These are phyloP conservation scores for Castanea sativa DNA, from an alignment of 306 rosid species.

Conservation along the genomic window DNA sequence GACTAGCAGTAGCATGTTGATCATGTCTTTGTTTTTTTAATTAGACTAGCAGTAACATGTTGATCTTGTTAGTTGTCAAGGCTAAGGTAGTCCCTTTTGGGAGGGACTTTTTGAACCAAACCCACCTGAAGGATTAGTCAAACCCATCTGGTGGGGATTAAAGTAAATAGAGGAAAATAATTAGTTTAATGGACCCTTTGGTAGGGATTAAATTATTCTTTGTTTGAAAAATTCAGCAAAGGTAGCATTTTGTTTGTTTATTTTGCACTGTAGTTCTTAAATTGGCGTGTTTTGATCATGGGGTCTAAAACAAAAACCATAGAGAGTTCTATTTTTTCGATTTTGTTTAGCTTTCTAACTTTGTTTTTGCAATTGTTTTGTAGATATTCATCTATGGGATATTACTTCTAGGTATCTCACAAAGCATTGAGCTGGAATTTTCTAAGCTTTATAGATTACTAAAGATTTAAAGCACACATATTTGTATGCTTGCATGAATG, in stretches of 20 bases:
- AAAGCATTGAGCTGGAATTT: neutral
- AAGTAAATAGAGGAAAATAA: too few relatives aligned
- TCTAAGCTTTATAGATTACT: neutral
- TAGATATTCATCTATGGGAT: conserved; percentile 95
- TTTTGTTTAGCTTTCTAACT: neutral
- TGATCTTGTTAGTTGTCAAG: too few relatives aligned
- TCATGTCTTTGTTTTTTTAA: too few relatives aligned
- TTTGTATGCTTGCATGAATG: neutral
- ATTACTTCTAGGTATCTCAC: conserved; percentile 64
- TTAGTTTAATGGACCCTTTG: too few relatives aligned
- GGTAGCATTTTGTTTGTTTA: neutral
- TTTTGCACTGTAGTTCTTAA: neutral
- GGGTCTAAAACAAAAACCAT: neutral
- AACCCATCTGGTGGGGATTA: too few relatives aligned
- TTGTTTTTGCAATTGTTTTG: conserved; percentile 7
- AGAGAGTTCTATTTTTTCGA: neutral
- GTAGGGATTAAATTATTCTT: neutral
- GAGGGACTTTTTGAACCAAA: too few relatives aligned
- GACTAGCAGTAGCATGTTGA: too few relatives aligned
- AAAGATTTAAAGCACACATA: neutral
- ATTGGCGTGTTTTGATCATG: neutral
- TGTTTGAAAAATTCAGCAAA: neutral
- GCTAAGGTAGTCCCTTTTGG: too few relatives aligned
- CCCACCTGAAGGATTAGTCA: too few relatives aligned
- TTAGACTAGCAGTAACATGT: too few relatives aligned